Percentiles rank a stretch among this genome's conserved stretches.
phyloP scores from a whole-genome alignment of 2,329 filamentous ascomycete genomes.

The Metarhizium anisopliae region DNA sequence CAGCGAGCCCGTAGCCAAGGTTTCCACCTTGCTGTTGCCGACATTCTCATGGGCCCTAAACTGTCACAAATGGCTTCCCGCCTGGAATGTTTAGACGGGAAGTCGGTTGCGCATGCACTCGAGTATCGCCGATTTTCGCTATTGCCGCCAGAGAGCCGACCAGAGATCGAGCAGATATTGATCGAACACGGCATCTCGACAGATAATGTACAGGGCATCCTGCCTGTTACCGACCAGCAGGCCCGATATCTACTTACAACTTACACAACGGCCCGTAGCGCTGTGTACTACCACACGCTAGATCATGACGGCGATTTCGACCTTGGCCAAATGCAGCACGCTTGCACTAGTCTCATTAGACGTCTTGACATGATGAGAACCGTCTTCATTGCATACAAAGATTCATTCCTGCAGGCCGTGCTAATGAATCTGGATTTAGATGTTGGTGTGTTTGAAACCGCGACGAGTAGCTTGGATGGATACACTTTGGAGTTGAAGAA shows the following conservation, averaged over 20 bases:
- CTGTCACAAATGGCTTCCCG: background rate
- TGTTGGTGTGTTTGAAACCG: background rate
- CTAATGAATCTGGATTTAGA: background rate
- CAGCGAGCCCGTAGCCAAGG: background rate
- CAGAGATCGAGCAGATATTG: background rate
- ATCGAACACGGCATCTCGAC: background rate
- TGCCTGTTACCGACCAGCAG: constrained; percentile 2
- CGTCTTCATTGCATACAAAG: constrained; percentile 2
- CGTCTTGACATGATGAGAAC: constrained; percentile 4
- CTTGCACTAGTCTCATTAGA: background rate
- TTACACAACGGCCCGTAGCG: constrained; percentile 1
- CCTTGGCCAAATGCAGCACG: background rate
- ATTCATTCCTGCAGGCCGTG: constrained; percentile 1
- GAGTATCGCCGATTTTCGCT: constrained; percentile 2
- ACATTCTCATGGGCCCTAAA: background rate
- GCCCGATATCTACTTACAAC: constrained; percentile 2
- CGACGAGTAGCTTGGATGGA: background rate
- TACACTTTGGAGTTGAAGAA: constrained; percentile 2
- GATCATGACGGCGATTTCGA: background rate
- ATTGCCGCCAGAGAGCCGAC: background rate
- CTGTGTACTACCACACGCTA: constrained; percentile 3
- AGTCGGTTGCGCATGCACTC: background rate
- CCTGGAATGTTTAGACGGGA: background rate
- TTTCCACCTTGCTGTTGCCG: background rate
- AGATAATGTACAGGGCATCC: background rate